Evolutionary conservation across 2,329 filamentous ascomycete genomes (phyloP).

Genomic region (Fusarium setosum): DNA sequence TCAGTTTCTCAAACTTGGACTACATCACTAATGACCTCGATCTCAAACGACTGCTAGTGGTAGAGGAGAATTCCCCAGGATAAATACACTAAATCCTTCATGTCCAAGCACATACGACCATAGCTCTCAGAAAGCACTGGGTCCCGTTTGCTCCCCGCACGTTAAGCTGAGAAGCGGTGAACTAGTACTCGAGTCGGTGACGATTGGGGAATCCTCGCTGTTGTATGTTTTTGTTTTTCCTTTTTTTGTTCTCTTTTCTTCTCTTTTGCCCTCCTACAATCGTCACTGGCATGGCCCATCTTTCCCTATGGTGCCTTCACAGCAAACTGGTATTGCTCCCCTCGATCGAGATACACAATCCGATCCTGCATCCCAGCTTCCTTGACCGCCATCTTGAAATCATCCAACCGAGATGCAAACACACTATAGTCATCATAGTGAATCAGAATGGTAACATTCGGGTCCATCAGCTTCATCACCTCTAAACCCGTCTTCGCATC

Average conservation of each 20-base stretch:
- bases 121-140: constrained; percentile 3
- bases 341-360: constrained; percentile 68
- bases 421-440: constrained; percentile 75
- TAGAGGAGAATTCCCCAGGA: no score
- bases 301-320: no score
- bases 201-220: constrained; percentile 7
- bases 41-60: no score
- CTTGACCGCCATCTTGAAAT: constrained; percentile 68
- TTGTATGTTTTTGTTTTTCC: constrained; percentile 1
- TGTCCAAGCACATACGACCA: constrained; percentile 5
- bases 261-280: no score
- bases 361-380: constrained; percentile 61
- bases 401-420: constrained; percentile 67
- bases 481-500: constrained; percentile 71
- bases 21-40: no score
- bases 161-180: constrained; percentile 8
- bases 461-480: constrained; percentile 68
- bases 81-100: no score
- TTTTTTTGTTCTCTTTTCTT: background rate
- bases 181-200: constrained; percentile 8
- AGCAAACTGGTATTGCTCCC: constrained; percentile 31
- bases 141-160: background rate
- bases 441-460: constrained; percentile 72
- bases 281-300: no score
- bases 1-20: no score